Conservation (phyloP, 1,284 basidiomycete genomes). For the Cutaneotrichosporon curvatum region DNA sequence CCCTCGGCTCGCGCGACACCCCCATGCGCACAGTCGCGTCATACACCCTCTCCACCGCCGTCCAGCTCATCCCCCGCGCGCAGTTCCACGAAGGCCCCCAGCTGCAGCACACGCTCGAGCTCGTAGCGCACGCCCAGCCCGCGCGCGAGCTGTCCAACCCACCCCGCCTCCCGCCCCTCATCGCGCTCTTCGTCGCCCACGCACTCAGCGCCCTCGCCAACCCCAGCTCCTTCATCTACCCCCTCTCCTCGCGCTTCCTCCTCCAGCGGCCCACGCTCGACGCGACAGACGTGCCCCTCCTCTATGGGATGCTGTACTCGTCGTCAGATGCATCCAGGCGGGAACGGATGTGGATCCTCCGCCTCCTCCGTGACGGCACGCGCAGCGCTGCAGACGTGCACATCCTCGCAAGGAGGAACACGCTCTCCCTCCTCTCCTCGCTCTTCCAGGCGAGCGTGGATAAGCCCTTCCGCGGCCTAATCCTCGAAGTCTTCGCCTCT, state of each 20-base stretch:
- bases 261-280: conserved; percentile 74
- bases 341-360: conserved; percentile 80
- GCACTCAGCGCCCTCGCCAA: conserved; percentile 69
- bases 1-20: conserved; percentile 62
- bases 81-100: conserved; percentile 75
- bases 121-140: conserved; percentile 60
- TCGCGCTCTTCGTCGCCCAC: conserved; percentile 71
- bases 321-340: conserved; percentile 68
- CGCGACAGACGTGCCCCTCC: conserved; percentile 67
- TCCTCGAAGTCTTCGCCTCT: conserved; percentile 58
- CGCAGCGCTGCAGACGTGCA: conserved; percentile 65
- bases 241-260: conserved; percentile 69
- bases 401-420: conserved; percentile 70
- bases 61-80: conserved; percentile 6
- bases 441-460: conserved; percentile 63
- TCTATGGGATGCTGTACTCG: conserved; percentile 74
- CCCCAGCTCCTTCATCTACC: conserved; percentile 73
- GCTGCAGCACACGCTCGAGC: conserved; percentile 63
- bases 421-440: conserved; percentile 78
- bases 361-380: conserved; percentile 75
- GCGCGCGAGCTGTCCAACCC: conserved; percentile 21
- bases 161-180: conserved; percentile 56
- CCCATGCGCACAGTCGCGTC: conserved; percentile 54
- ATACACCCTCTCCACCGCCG: conserved; percentile 30
- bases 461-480: conserved; percentile 48